These are phyloP conservation scores for Patellaria atrata DNA, from an alignment of 495 filamentous ascomycete species.

Conservation along the genomic window DNA sequence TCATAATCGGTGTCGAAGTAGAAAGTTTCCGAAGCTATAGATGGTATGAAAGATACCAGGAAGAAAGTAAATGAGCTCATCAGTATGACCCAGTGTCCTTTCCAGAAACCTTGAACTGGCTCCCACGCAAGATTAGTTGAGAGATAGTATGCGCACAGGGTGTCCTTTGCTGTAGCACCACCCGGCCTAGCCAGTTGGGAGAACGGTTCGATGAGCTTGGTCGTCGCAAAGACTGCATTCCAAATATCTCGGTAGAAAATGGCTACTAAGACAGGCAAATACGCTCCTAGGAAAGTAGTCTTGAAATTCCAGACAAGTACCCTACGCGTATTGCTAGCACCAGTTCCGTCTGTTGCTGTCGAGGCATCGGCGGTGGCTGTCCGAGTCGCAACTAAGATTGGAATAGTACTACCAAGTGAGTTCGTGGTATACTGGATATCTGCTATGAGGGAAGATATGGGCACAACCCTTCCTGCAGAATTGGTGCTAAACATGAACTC, in stretches of 20 bases:
- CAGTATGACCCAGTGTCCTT: slow-evolving; percentile 2
- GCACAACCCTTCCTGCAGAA: too few relatives aligned
- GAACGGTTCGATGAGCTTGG: slow-evolving; percentile 10
- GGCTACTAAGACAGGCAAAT: slow-evolving; percentile 8
- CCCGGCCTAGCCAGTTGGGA: slow-evolving; percentile 2
- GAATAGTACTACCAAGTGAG: too few relatives aligned
- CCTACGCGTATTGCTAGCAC: too few relatives aligned
- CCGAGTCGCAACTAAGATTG: too few relatives aligned
- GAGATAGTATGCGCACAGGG: slow-evolving; percentile 10
- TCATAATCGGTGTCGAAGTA: slow-evolving; percentile 8
- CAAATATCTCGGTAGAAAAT: slow-evolving; percentile 10
- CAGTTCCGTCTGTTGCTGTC: too few relatives aligned
- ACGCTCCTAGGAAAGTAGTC: slow-evolving; percentile 9
- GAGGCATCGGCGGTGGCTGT: too few relatives aligned
- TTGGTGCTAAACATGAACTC: too few relatives aligned
- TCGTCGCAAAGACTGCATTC: slow-evolving; percentile 3
- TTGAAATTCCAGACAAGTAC: too few relatives aligned
- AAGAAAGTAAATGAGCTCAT: background rate
- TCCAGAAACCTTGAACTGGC: background rate
- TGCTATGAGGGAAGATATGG: too few relatives aligned
- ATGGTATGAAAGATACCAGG: slow-evolving; percentile 4
- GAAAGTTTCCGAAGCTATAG: slow-evolving; percentile 9
- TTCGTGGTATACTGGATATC: too few relatives aligned
- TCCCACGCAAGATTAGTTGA: slow-evolving; percentile 5
- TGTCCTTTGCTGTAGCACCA: slow-evolving; percentile 9